phyloP scores from a whole-genome alignment of 208 protist species.

The Crithidia bombi region DNA sequence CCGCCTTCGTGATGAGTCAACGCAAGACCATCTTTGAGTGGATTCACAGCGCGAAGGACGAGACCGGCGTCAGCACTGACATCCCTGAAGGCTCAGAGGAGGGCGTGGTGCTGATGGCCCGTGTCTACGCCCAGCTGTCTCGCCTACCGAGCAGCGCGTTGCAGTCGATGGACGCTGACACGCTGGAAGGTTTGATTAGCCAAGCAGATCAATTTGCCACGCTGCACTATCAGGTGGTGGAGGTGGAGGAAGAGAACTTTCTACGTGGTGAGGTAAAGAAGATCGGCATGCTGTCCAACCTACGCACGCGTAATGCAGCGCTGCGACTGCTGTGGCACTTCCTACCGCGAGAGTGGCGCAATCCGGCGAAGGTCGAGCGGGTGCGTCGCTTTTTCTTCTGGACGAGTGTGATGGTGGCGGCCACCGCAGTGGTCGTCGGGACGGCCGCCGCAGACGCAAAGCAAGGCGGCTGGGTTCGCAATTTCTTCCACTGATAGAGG shows the following conservation, averaged over 20 bases:
- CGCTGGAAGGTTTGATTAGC: conserved; percentile 49
- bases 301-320: conserved; percentile 67
- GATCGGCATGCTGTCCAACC: conserved; percentile 65
- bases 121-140: conserved; percentile 65
- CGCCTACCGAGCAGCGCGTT: conserved; percentile 53
- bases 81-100: conserved; percentile 35
- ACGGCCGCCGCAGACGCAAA: conserved; percentile 20
- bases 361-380: conserved; percentile 39
- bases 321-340: conserved; percentile 69
- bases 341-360: conserved; percentile 81
- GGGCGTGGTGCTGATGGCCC: conserved; percentile 68
- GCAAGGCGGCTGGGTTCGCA: conserved; percentile 16
- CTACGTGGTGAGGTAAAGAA: conserved; percentile 56
- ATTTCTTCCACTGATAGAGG: conserved; percentile 19
- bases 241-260: conserved; percentile 50
- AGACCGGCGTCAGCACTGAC: conserved; percentile 28
- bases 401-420: conserved; percentile 36
- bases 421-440: conserved; percentile 33
- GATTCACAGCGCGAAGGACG: conserved; percentile 44
- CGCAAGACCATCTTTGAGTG: conserved; percentile 53
- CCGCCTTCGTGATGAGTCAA: conserved; percentile 68
- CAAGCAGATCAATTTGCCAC: conserved; percentile 34
- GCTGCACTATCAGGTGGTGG: conserved; percentile 35
- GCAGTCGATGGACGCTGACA: conserved; percentile 26
- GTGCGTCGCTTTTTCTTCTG: conserved; percentile 33